phyloP scores from a whole-genome alignment of 2,329 filamentous ascomycete species.

The Westerdykella ornata region DNA sequence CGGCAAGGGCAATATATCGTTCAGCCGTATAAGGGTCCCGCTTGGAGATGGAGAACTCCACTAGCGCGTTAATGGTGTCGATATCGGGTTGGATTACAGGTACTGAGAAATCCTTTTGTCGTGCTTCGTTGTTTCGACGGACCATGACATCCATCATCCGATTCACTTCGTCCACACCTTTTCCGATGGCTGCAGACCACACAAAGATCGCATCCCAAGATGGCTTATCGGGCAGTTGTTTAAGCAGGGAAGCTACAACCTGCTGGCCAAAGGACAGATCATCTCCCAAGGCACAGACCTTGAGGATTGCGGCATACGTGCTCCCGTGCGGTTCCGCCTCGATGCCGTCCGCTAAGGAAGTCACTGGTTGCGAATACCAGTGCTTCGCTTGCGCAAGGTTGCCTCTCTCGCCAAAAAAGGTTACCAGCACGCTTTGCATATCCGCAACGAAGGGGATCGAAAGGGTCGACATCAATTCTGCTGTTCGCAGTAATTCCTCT shows the following conservation, averaged over 20 bases:
- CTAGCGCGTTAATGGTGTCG: slow-evolving; percentile 67
- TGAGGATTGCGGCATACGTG: slow-evolving; percentile 52
- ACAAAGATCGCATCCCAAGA: slow-evolving; percentile 68
- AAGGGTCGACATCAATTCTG: slow-evolving; percentile 46
- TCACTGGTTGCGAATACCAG: slow-evolving; percentile 58
- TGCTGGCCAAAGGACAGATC: slow-evolving; percentile 37
- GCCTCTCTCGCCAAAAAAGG: slow-evolving; percentile 55
- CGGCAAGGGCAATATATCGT: slow-evolving; percentile 61
- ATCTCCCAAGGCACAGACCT: slow-evolving; percentile 46
- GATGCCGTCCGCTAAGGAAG: slow-evolving; percentile 14
- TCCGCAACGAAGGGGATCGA: slow-evolving; percentile 32
- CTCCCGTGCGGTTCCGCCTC: slow-evolving; percentile 9
- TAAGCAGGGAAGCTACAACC: slow-evolving; percentile 37
- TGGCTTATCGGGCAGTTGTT: slow-evolving; percentile 39
- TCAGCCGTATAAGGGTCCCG: slow-evolving; percentile 66
- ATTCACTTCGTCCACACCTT: slow-evolving; percentile 63
- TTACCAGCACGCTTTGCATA: slow-evolving; percentile 49
- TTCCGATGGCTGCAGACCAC: slow-evolving; percentile 67
- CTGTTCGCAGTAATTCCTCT: slow-evolving; percentile 51
- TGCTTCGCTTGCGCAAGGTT: slow-evolving; percentile 55
- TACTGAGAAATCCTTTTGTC: slow-evolving; percentile 24
- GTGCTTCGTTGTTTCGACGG: slow-evolving; percentile 43
- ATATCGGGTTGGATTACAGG: slow-evolving; percentile 52
- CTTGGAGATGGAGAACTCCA: slow-evolving; percentile 64
- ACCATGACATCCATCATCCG: slow-evolving; percentile 65